phyloP scores from a whole-genome alignment of 2,329 filamentous ascomycete genomes.

The Colletotrichum eleusines region DNA sequence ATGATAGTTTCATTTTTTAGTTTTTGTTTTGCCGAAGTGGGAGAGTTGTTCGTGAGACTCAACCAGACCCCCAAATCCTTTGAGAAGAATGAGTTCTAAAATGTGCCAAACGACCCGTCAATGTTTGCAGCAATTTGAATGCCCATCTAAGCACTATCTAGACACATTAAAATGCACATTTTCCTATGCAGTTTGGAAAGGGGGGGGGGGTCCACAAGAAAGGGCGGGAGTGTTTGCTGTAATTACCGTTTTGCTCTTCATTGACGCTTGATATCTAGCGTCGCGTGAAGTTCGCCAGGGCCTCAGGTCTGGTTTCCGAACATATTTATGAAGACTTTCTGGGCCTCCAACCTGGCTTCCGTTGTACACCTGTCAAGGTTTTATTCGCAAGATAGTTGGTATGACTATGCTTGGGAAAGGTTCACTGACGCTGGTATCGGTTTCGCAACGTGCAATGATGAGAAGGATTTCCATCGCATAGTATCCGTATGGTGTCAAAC shows the following conservation, averaged over 20 bases:
- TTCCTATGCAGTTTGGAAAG: too few relatives aligned
- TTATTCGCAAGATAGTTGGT: neutral
- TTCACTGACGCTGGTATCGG: neutral
- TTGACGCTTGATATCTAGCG: neutral
- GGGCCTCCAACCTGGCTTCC: neutral
- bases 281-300: slow-evolving; percentile 3
- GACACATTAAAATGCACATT: slow-evolving; percentile 10
- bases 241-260: too few relatives aligned
- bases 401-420: neutral
- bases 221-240: neutral
- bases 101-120: neutral
- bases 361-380: slow-evolving; percentile 7
- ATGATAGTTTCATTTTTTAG: neutral
- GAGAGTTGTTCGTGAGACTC: slow-evolving; percentile 1
- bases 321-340: neutral
- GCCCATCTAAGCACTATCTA: neutral
- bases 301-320: slow-evolving; percentile 3
- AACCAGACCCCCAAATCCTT: neutral
- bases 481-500: neutral
- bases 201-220: neutral
- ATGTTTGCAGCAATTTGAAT: neutral
- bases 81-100: neutral
- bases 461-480: too few relatives aligned
- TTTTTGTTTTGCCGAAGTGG: neutral
- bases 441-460: neutral